Evolutionary conservation across 345 rosid genomes (phyloP), one percentile per base, ranked within the genome.

Genomic region (Arabidopsis suecica): DNA sequence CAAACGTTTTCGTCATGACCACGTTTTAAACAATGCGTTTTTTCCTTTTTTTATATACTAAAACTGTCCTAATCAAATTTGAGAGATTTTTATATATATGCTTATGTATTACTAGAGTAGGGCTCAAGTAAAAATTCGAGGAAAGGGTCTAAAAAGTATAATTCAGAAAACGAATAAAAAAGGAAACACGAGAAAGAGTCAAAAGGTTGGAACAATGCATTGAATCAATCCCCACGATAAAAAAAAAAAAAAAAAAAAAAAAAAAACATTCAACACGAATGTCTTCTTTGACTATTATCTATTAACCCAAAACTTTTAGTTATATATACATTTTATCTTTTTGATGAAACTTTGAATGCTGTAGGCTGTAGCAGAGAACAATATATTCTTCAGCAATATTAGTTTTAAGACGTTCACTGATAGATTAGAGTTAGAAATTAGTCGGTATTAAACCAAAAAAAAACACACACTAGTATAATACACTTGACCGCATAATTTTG

Each of bases 161-260:
- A 61, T 12, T 23, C 20, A 13, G 14, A 44, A 45, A 16, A 30
- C 5, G 25, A 22, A 28, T 38, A 18, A 14, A 3, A 49, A 6
- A 16, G 5, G 14, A 40, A 8, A 42, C 5, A 9, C 9, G 20
- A 36, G 62, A 44, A n/a, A 49, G 36, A 69, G 74, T 76, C 79
- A 77, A 69, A 70, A 69, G 66, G 16, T 68, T 76, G 58, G 23
- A 60, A 44, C 49, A 53, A 77, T 69, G 14, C 80, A 66, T 4
- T 66, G 45, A 74, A 74, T 48, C 58, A 58, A 59, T 45, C n/a
- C 49, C 23, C 69, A 61, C 40, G 62, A 41, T 61, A 3, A 50
- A 3, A 50, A 16, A 16, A 16, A 16, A 16, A 16, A 16, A 16
- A 16, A 16, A 16, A 16, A 16, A 16, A 16, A 16, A 16, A 16